A percentile compares a stretch with the other conserved stretches of the same genome.
phyloP scores from a whole-genome alignment of 257 asterid species.

The Solanum lignicaule region DNA sequence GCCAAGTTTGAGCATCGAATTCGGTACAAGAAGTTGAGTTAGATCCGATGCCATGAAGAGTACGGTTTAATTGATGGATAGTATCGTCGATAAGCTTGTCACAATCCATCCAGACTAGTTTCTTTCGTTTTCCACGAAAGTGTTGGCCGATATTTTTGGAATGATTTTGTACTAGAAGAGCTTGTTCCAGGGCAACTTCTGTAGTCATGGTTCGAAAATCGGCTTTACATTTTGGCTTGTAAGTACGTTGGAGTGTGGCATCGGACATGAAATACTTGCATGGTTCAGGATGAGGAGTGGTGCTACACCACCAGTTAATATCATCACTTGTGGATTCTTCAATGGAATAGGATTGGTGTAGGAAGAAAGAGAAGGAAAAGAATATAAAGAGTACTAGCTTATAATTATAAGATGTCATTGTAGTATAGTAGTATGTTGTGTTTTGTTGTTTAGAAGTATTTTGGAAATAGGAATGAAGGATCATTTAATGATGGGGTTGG shows the following conservation, averaged over 20 bases:
- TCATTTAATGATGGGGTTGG: not conserved
- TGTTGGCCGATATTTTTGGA: constrained; percentile 10
- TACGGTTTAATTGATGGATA: constrained; percentile 33
- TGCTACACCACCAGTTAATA: constrained; percentile 51
- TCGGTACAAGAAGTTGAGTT: constrained; percentile 16
- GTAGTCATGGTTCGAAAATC: constrained; percentile 40
- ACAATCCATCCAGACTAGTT: constrained; percentile 36
- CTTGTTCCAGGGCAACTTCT: constrained; percentile 43
- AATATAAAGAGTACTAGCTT: not conserved
- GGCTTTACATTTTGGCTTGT: constrained; percentile 20
- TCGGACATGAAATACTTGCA: constrained; percentile 44
- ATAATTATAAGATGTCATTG: not conserved
- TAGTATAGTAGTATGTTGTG: not conserved
- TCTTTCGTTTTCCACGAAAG: constrained; percentile 16
- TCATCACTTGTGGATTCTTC: constrained; percentile 6
- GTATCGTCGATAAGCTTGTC: constrained; percentile 36
- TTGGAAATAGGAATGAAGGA: not conserved
- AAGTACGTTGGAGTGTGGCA: not conserved
- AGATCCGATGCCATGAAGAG: constrained; percentile 15
- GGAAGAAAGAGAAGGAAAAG: constrained; percentile 6
- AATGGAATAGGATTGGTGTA: not conserved
- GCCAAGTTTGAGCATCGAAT: constrained; percentile 70
- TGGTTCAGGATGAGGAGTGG: constrained; percentile 53
- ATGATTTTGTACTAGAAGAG: constrained; percentile 13
- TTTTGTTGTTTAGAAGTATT: not conserved